phyloP scores from a whole-genome alignment of 352 stramenopile genomes.

The Ophiocytium majus region DNA sequence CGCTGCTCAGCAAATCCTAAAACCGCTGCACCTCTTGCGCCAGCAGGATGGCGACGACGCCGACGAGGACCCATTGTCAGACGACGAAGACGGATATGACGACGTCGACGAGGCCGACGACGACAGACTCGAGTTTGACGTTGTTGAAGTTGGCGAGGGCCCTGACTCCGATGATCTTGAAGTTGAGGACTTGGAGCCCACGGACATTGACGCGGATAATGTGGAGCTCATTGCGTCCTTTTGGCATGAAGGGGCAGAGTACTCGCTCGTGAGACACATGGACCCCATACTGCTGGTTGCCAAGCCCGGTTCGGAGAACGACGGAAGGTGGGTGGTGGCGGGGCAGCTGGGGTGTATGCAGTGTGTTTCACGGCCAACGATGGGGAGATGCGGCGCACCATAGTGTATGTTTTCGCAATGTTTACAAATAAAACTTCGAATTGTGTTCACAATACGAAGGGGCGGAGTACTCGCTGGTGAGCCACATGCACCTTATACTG shows the following conservation, averaged over 20 bases:
- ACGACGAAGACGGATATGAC: slow-evolving; percentile 25
- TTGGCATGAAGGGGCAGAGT: slow-evolving; percentile 52
- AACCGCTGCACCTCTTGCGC: no score
- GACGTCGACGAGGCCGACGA: slow-evolving; percentile 42
- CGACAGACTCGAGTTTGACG: slow-evolving; percentile 22
- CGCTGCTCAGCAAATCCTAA: no score
- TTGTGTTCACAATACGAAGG: no score
- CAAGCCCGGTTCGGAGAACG: slow-evolving; percentile 25
- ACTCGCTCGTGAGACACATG: slow-evolving; percentile 47
- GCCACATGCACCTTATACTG: no score
- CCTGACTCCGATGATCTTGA: slow-evolving; percentile 35
- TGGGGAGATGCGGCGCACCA: no score
- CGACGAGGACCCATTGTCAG: slow-evolving; percentile 26
- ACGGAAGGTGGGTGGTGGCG: no score
- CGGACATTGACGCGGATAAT: slow-evolving; percentile 42
- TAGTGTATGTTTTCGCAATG: no score
- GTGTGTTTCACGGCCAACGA: no score
- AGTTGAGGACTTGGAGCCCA: slow-evolving; percentile 34
- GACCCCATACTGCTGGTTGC: slow-evolving; percentile 51
- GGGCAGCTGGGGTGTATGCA: no score
- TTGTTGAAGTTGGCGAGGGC: slow-evolving; percentile 22
- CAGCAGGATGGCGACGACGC: background rate
- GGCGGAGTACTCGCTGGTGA: no score
- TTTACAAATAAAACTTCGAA: no score
- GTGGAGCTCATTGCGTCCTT: slow-evolving; percentile 55